These are phyloP conservation scores for Cercophora samala DNA, from an alignment of 495 filamentous ascomycete species.

Conservation along the genomic window DNA sequence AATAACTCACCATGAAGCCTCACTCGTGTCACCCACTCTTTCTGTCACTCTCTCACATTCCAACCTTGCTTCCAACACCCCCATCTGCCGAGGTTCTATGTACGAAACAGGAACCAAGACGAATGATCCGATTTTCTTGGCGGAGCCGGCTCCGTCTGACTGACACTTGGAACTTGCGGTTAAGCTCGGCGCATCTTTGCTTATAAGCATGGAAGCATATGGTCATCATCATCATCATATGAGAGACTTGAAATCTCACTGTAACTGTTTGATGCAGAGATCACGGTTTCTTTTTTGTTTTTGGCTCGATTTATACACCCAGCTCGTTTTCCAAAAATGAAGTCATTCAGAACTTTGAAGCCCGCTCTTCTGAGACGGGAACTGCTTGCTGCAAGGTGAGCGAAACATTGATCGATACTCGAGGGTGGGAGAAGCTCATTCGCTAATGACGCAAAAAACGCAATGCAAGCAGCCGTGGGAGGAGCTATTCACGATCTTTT, in stretches of 20 bases:
- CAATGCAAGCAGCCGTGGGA: not conserved
- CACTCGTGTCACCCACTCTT: not conserved
- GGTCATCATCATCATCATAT: not conserved
- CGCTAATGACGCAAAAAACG: not conserved
- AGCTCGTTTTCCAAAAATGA: not conserved
- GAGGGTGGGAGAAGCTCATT: too few relatives aligned
- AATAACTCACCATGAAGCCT: not conserved
- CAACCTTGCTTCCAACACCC: too few relatives aligned
- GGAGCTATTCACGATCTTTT: not conserved
- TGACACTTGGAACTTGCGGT: not conserved
- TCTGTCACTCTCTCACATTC: not conserved
- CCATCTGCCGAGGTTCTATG: not conserved
- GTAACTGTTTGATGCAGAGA: too few relatives aligned
- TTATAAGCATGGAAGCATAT: not conserved
- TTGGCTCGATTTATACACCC: not conserved
- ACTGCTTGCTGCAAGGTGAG: conserved; percentile 16
- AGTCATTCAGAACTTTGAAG: not conserved
- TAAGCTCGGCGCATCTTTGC: not conserved
- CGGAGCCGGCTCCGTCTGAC: conserved; percentile 3
- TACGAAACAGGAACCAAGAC: not conserved
- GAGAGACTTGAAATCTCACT: not conserved
- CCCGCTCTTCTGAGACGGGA: not conserved
- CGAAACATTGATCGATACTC: not conserved
- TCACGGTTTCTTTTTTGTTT: not conserved
- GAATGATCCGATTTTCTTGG: conserved; percentile 1